phyloP scores from a whole-genome alignment of 306 rosid genomes.

The Sophora flavescens region DNA sequence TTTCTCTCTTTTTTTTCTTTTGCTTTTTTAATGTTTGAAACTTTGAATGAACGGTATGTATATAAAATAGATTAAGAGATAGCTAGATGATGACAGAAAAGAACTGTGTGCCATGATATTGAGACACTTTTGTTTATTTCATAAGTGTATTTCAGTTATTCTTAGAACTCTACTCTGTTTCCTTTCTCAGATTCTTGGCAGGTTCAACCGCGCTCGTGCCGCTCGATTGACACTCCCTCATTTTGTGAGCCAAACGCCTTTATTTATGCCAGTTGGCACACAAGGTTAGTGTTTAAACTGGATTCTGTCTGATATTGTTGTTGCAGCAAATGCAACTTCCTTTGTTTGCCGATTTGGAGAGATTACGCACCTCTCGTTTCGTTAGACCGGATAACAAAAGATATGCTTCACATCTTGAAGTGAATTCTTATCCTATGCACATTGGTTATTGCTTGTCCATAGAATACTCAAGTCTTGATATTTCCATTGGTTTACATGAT shows the following conservation, averaged over 20 bases:
- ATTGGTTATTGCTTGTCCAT: slow-evolving; percentile 31
- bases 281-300: slow-evolving; percentile 68
- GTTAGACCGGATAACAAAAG: slow-evolving; percentile 5
- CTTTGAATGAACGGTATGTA: neutral
- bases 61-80: neutral
- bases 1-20: too few species aligned
- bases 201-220: slow-evolving; percentile 96
- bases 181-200: slow-evolving; percentile 69
- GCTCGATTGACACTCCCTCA: slow-evolving; percentile 88
- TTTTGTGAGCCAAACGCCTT: slow-evolving; percentile 79
- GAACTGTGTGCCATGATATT: neutral
- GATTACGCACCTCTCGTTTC: slow-evolving; percentile 9
- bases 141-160: neutral
- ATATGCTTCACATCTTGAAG: neutral
- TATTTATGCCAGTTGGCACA: slow-evolving; percentile 98
- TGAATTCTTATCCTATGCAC: slow-evolving; percentile 7
- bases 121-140: neutral
- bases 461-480: slow-evolving; percentile 2
- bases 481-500: neutral
- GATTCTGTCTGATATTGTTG: slow-evolving; percentile 11
- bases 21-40: neutral
- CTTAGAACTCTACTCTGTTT: slow-evolving; percentile 28
- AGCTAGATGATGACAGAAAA: neutral
- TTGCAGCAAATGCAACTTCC: slow-evolving; percentile 25
- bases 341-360: neutral